Conservation (phyloP, 805 yeast genomes). For the Candida andamanensis region DNA sequence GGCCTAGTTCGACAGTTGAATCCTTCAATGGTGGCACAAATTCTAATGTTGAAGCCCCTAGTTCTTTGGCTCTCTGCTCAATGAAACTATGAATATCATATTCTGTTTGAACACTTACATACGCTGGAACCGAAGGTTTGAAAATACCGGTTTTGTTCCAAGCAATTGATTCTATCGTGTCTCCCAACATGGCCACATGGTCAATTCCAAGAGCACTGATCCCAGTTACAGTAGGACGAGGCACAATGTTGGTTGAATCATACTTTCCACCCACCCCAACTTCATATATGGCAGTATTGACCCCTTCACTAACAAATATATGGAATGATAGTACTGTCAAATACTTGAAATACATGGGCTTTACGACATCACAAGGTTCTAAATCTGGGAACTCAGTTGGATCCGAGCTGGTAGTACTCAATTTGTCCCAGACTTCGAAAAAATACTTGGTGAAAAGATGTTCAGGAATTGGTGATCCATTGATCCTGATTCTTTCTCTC, state of each 20-base stretch:
- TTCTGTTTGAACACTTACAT: slow-evolving; percentile 53
- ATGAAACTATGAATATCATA: slow-evolving; percentile 52
- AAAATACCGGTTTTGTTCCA: slow-evolving; percentile 97
- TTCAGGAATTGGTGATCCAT: slow-evolving; percentile 82
- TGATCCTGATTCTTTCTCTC: slow-evolving; percentile 82
- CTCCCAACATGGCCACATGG: slow-evolving; percentile 82
- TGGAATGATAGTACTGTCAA: slow-evolving; percentile 88
- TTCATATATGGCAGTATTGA: slow-evolving; percentile 92
- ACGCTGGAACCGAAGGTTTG: slow-evolving; percentile 63
- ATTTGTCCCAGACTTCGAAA: slow-evolving; percentile 88
- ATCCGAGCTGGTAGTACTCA: slow-evolving; percentile 57
- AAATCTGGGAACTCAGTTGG: slow-evolving; percentile 52
- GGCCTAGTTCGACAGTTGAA: slow-evolving; percentile 52
- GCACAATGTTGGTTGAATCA: slow-evolving; percentile 91
- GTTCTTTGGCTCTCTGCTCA: slow-evolving; percentile 64
- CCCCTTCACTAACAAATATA: slow-evolving; percentile 79
- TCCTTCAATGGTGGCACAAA: no score
- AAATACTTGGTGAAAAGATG: slow-evolving; percentile 80
- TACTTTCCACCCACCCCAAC: slow-evolving; percentile 98
- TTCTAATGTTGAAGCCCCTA: slow-evolving; percentile 37
- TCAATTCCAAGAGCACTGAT: slow-evolving; percentile 86
- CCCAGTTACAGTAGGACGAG: slow-evolving; percentile 77
- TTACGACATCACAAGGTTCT: slow-evolving; percentile 63
- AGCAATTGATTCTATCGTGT: slow-evolving; percentile 82
- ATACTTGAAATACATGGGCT: slow-evolving; percentile 91